Base-by-base conservation (phyloP, 148 eudicot species). In the Persicaria maculosa region DNA sequence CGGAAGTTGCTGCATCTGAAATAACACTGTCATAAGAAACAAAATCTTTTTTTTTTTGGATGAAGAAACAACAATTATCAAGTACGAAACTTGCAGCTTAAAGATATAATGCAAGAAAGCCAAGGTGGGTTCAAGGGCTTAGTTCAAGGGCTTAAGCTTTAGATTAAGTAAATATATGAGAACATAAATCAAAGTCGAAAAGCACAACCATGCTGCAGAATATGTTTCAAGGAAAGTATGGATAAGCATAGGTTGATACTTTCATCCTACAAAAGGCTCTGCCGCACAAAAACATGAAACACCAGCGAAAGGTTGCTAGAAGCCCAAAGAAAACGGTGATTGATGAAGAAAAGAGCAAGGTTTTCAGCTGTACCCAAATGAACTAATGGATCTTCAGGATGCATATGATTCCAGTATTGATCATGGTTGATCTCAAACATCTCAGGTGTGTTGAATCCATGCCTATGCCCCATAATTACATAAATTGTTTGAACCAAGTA, bases 381-480 rank as follows among this genome's bases (percentile, higher is more conserved):
- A 58, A 78, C 71, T 55, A 78, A 86, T 19, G 91, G 77, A 61
- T 88, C 87, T 74, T 87, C 97, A 47, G 86, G 57, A 65, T 84
- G 86, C 71, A 80, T 74, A 68, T 62, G 83, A 78, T 84, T 83
- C 97, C 93, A 88, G 59, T 86, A 82, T 78, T 88, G 90, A 74
- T 90, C 91, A 72, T 74, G 76, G 36, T 88, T 89, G 57, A 84
- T 76, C 47, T 87, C 97, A 81, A 82, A 82, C 74, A 83, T 82
- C 53, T 86, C 88, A n/a, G 88, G 48, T 9, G 90, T 40, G 70
- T 72, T 86, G 76, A 85, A 84, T 62, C 72, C 46, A 74, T 84
- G 85, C 79, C 91, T 85, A 62, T 90, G 89, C 74, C 86, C 95
- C 97, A 92, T 92, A 77, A 75, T 77, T 69, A 79, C 46, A 76